Conservation (phyloP, 116 monocot genomes). For the Papilionanthe hybrid region DNA sequence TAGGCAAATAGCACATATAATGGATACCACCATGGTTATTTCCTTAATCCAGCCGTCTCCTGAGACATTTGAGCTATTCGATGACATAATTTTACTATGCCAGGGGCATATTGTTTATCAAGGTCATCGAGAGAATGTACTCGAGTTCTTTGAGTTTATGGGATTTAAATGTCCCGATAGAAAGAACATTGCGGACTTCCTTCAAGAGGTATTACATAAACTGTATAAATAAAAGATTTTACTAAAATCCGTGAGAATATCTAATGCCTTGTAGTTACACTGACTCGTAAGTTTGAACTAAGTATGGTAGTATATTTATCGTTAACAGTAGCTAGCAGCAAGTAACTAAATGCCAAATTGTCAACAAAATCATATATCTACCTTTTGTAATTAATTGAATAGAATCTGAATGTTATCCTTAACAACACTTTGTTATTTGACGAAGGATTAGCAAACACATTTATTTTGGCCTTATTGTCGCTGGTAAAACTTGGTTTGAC, state of each 20-base stretch:
- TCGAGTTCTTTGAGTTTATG: conserved; percentile 47
- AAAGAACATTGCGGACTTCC: conserved; percentile 61
- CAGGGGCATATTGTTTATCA: conserved; percentile 58
- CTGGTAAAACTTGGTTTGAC: background rate
- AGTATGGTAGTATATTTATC: background rate
- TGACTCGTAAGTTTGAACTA: background rate
- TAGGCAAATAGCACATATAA: conserved; percentile 46
- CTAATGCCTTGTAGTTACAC: background rate
- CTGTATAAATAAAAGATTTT: background rate
- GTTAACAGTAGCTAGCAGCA: background rate
- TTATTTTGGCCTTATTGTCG: background rate
- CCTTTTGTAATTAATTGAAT: background rate
- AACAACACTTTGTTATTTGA: background rate
- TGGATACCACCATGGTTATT: conserved; percentile 58
- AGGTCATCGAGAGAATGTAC: conserved; percentile 48
- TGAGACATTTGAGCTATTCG: conserved; percentile 63
- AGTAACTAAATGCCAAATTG: background rate
- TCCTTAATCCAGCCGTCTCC: conserved; percentile 62
- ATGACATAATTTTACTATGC: conserved; percentile 52
- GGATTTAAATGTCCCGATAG: conserved; percentile 52
- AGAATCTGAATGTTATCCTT: background rate
- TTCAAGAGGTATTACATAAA: conserved; percentile 50
- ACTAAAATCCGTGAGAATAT: background rate
- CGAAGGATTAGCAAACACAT: background rate
- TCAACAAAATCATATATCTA: background rate